Evolutionary conservation across 805 yeast genomes (phyloP).

Genomic region (Wickerhamiella sorbophila): DNA sequence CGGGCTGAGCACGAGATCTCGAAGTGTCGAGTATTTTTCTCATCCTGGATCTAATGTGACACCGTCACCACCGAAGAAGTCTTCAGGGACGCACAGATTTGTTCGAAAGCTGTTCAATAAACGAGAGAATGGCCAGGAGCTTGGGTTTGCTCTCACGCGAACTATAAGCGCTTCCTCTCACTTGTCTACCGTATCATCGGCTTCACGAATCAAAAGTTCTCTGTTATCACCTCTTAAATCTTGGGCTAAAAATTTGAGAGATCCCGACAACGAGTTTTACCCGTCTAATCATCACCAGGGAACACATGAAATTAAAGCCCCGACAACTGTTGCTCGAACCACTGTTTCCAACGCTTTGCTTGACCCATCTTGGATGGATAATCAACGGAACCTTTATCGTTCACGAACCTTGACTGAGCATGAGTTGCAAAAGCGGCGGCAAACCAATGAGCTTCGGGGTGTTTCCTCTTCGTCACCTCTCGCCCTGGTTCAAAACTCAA

Average conservation of each 20-base stretch:
- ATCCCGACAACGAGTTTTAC: conserved; percentile 10
- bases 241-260: conserved; percentile 5
- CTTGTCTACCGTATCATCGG: background rate
- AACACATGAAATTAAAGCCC: background rate
- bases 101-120: conserved; percentile 5
- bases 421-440: conserved; percentile 59
- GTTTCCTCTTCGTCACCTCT: conserved; percentile 13
- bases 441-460: conserved; percentile 28
- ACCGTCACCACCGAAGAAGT: conserved; percentile 1
- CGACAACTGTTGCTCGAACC: background rate
- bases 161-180: background rate
- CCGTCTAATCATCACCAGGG: conserved; percentile 4
- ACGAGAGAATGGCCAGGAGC: background rate
- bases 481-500: conserved; percentile 4
- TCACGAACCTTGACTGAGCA: conserved; percentile 51
- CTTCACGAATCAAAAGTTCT: conserved; percentile 1
- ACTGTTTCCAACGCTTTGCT: conserved; percentile 5
- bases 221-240: conserved; percentile 1
- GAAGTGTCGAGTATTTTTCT: background rate
- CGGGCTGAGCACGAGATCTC: conserved; percentile 4
- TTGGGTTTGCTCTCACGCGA: background rate
- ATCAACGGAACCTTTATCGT: conserved; percentile 50
- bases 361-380: conserved; percentile 34
- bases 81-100: background rate
- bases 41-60: background rate